These are phyloP conservation scores for Pleurotus sapidus DNA, from an alignment of 768 basidiomycete genomes.

Conservation along the genomic window DNA sequence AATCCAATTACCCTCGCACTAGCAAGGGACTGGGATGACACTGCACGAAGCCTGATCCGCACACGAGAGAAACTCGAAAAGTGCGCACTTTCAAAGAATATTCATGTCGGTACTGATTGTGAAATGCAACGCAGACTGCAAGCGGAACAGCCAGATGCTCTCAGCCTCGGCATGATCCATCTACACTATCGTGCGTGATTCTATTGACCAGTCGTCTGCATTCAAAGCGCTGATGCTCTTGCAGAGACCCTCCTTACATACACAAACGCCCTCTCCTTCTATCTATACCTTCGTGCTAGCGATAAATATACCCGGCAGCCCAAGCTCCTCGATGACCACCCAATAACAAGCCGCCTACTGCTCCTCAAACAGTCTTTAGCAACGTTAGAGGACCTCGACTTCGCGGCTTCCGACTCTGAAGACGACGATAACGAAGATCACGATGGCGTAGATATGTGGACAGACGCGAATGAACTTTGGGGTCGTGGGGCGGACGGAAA, in stretches of 20 bases:
- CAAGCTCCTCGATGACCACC: constrained; percentile 62
- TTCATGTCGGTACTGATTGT: constrained; percentile 1
- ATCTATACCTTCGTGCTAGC: constrained; percentile 79
- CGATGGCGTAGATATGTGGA: constrained; percentile 30
- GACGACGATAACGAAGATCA: constrained; percentile 45
- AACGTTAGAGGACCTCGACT: constrained; percentile 84
- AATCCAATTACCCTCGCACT: constrained; percentile 78
- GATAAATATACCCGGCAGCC: constrained; percentile 61
- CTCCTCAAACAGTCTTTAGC: constrained; percentile 79
- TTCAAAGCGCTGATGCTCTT: constrained; percentile 2
- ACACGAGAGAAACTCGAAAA: constrained; percentile 50
- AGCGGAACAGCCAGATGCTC: constrained; percentile 43
- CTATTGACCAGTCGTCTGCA: not conserved
- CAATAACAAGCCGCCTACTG: constrained; percentile 74
- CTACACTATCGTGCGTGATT: constrained; percentile 82
- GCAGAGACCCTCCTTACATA: constrained; percentile 90
- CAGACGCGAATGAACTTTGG: constrained; percentile 44
- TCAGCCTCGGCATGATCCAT: constrained; percentile 70
- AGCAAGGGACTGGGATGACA: constrained; percentile 82
- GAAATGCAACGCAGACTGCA: constrained; percentile 38
- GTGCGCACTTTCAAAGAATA: constrained; percentile 32
- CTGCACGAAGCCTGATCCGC: constrained; percentile 48
- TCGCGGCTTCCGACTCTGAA: constrained; percentile 50
- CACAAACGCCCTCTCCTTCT: constrained; percentile 87
- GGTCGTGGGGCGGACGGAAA: constrained; percentile 21